Conservation (phyloP, 495 filamentous ascomycete genomes). For the Tricharina praecox region DNA sequence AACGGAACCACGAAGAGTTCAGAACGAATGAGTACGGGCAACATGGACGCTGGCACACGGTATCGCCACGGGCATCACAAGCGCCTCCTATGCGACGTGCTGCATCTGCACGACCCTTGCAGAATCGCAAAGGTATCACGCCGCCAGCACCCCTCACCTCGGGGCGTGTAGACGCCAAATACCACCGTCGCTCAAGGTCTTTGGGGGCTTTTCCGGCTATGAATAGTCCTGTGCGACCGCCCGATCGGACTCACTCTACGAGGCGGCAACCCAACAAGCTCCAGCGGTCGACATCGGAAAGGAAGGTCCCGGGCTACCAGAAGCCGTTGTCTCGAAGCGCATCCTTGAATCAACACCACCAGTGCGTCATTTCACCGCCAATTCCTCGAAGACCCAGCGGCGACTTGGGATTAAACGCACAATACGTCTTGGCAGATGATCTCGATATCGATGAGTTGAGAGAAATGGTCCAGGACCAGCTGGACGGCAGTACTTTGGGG, state of each 20-base stretch:
- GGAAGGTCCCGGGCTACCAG: background rate
- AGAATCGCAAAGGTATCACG: background rate
- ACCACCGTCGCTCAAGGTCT: background rate
- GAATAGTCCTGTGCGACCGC: background rate
- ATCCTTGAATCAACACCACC: background rate
- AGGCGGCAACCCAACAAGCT: background rate
- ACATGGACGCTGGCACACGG: background rate
- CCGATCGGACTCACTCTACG: background rate
- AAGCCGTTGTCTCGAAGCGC: no score
- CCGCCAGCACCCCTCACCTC: background rate
- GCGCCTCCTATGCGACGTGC: background rate
- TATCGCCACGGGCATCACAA: background rate
- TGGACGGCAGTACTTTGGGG: background rate
- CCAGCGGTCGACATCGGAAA: background rate
- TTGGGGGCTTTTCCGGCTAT: background rate
- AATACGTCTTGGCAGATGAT: constrained; percentile 2
- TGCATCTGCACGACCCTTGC: background rate
- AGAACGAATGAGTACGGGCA: background rate
- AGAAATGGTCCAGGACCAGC: background rate
- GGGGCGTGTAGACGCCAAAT: no score
- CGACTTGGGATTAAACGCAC: constrained; percentile 10
- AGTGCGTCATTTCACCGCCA: constrained; percentile 9
- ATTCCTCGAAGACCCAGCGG: constrained; percentile 12
- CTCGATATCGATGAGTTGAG: background rate
- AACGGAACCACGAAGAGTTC: background rate